These are phyloP conservation scores for Umbelopsis isabellina DNA, from an alignment of 192 early-diverging fungal genomes.

Conservation along the genomic window DNA sequence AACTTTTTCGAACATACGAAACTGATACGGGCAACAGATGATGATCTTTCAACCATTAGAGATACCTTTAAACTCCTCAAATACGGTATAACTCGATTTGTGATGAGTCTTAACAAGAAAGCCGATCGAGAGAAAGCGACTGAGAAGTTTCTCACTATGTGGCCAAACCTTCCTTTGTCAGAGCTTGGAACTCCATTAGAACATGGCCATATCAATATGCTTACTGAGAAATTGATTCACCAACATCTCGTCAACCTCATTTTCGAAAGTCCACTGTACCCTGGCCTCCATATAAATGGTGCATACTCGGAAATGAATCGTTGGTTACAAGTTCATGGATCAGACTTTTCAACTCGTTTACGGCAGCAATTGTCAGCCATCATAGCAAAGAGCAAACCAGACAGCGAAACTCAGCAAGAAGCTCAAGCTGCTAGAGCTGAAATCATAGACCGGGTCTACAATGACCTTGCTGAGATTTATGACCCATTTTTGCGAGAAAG, in stretches of 20 bases:
- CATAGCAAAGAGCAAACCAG: conserved; percentile 38
- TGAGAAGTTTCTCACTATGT: conserved; percentile 28
- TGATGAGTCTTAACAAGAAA: conserved; percentile 44
- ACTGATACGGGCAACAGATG: conserved; percentile 43
- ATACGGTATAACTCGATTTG: conserved; percentile 36
- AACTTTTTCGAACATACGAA: conserved; percentile 41
- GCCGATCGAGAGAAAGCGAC: conserved; percentile 38
- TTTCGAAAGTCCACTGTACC: conserved; percentile 38
- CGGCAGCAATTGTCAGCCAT: conserved; percentile 42
- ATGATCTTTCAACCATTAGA: conserved; percentile 46
- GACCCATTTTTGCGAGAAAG: conserved; percentile 38
- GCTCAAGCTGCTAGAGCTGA: conserved; percentile 28
- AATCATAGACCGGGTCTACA: conserved; percentile 34
- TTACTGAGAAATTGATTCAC: conserved; percentile 40
- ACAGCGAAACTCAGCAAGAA: conserved; percentile 31
- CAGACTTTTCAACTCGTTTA: conserved; percentile 33
- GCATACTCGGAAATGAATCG: conserved; percentile 31
- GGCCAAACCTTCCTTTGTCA: conserved; percentile 27
- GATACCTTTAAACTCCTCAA: conserved; percentile 42
- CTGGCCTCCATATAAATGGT: conserved; percentile 38
- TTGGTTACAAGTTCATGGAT: conserved; percentile 35
- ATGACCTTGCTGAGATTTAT: conserved; percentile 39
- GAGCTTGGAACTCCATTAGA: conserved; percentile 31
- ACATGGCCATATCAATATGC: conserved; percentile 34
- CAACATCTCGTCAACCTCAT: conserved; percentile 34